Percentiles rank a stretch among this genome's conserved stretches.
phyloP scores from a whole-genome alignment of 768 basidiomycete species.

The Pholiota molesta region DNA sequence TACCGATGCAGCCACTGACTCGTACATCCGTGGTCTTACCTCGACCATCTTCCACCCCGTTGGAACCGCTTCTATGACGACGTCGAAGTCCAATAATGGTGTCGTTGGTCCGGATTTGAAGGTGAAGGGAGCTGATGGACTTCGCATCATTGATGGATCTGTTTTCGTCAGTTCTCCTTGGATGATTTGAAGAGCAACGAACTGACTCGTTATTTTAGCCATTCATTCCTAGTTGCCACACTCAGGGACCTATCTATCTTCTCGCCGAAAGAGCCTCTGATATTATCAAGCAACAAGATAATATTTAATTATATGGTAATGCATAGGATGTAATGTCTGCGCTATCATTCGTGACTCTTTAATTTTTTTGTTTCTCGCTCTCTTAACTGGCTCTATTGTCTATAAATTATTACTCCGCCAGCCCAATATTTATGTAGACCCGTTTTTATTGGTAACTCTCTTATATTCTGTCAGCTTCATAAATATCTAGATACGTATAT shows the following conservation, averaged over 20 bases:
- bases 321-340: not conserved
- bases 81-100: conserved; percentile 22
- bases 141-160: conserved; percentile 42
- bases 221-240: conserved; percentile 30
- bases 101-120: conserved; percentile 36
- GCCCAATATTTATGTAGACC: too few species aligned
- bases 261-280: conserved; percentile 39
- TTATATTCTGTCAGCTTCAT: too few species aligned
- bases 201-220: conserved; percentile 22
- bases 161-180: conserved; percentile 31
- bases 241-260: conserved; percentile 38
- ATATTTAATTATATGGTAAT: not conserved
- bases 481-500: too few species aligned
- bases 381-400: too few species aligned
- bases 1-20: conserved; percentile 29
- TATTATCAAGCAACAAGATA: conserved; percentile 15
- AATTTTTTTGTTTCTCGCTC: too few species aligned
- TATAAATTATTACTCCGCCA: too few species aligned
- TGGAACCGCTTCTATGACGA: conserved; percentile 33
- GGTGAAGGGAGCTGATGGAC: conserved; percentile 32
- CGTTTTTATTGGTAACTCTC: too few species aligned
- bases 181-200: not conserved
- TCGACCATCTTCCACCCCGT: conserved; percentile 33
- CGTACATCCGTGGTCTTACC: conserved; percentile 22
- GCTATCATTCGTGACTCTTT: too few species aligned